These are phyloP conservation scores for Obba rivulosa DNA, from an alignment of 768 basidiomycete genomes.

Conservation along the genomic window DNA sequence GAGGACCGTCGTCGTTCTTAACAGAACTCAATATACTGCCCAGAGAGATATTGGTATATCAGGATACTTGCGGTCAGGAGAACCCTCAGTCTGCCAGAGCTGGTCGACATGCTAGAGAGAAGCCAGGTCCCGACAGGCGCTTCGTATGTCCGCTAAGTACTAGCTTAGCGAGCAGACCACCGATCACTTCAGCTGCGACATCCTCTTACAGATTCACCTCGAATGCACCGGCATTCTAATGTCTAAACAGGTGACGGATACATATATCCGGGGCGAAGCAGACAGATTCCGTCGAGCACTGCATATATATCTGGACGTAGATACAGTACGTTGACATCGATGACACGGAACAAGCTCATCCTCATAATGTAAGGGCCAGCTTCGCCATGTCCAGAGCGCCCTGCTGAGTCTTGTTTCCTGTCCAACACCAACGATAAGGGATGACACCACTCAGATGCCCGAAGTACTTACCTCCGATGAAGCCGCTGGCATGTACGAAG, in stretches of 20 bases:
- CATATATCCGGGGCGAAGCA: no score
- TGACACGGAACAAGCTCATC: neutral
- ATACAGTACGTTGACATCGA: no score
- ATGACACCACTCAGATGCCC: neutral
- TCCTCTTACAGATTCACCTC: neutral
- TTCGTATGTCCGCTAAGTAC: no score
- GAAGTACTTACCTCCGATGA: conserved; percentile 75
- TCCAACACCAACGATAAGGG: neutral
- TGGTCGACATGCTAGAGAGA: no score
- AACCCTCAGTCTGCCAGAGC: conserved; percentile 21
- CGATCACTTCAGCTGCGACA: neutral
- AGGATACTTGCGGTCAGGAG: conserved; percentile 38
- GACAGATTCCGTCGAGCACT: no score
- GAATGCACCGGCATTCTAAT: no score
- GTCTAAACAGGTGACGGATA: no score
- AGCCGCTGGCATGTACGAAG: conserved; percentile 94
- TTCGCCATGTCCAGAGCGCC: conserved; percentile 80
- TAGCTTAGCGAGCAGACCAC: neutral
- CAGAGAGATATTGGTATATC: neutral
- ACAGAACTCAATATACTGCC: neutral
- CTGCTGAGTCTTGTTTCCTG: conserved; percentile 86
- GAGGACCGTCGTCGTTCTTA: conserved; percentile 86
- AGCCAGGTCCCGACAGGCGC: no score
- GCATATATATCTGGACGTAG: no score
- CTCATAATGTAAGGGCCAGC: conserved; percentile 44